Percentiles rank a stretch among this genome's conserved stretches.
phyloP scores from a whole-genome alignment of 2,329 filamentous ascomycete species.

The Botrytis tulipae region DNA sequence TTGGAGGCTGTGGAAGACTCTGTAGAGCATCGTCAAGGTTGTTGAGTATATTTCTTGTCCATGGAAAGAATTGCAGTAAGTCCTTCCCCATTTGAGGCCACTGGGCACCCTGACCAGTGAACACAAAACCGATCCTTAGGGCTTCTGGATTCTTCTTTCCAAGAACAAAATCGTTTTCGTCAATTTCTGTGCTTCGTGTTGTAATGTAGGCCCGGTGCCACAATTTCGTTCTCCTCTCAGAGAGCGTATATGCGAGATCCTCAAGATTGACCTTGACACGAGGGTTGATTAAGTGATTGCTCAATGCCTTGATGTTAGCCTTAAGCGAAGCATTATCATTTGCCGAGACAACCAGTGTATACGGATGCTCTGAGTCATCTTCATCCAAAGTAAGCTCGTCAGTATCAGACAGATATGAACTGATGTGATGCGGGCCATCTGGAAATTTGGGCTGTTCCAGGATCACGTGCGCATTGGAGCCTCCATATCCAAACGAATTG shows the following conservation, averaged over 20 bases:
- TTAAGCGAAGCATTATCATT: conserved; percentile 20
- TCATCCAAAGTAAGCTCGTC: conserved; percentile 16
- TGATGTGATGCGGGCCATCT: not conserved
- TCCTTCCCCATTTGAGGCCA: conserved; percentile 31
- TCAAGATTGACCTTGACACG: not conserved
- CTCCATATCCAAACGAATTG: conserved; percentile 35
- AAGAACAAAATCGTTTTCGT: not conserved
- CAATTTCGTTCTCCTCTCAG: conserved; percentile 27
- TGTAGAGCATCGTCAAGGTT: not conserved
- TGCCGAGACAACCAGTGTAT: conserved; percentile 14
- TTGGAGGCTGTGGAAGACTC: conserved; percentile 7
- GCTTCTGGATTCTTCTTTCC: not conserved
- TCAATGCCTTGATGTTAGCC: conserved; percentile 6
- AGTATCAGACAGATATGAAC: not conserved
- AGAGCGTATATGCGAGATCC: conserved; percentile 34
- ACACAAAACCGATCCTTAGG: conserved; percentile 21
- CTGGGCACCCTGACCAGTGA: conserved; percentile 34
- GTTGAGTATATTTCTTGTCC: not conserved
- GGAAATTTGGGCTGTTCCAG: not conserved
- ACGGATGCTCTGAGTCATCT: not conserved
- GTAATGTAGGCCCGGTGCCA: conserved; percentile 1
- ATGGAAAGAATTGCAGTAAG: conserved; percentile 19
- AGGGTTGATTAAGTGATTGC: conserved; percentile 19
- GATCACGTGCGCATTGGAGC: conserved; percentile 36
- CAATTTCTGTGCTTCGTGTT: not conserved